Evolutionary conservation across 208 protist genomes (phyloP), one percentile per base, ranked within the genome.

Genomic region (Plasmodiophora brassicae): DNA sequence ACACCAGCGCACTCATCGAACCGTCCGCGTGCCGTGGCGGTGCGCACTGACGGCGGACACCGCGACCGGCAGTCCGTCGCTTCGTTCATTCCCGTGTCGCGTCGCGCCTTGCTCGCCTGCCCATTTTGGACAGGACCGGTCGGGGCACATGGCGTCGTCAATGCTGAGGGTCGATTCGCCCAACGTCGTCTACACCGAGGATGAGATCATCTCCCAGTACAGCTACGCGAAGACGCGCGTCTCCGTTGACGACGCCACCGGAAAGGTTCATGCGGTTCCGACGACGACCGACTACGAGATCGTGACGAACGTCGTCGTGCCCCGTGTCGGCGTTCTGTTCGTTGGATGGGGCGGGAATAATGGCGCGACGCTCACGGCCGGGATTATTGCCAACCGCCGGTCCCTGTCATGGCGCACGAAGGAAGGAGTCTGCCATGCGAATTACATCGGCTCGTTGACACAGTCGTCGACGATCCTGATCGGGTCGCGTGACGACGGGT

Each of bases 301-400:
- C 60, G n/a, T n/a, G n/a, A n/a, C n/a, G n/a, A n/a, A n/a, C n/a
- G n/a, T n/a, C n/a, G n/a, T n/a, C n/a, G n/a, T n/a, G n/a, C n/a
- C n/a, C n/a, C n/a, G n/a, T n/a, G 5, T 85, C 22, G 88, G 88
- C 25, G 72, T 97, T 38, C 97, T 99, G 96, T 88, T 99, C 54
- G 94, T 99, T 83, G 98, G 98, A 87, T 95, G 94, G 91, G 96
- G 97, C 89, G 98, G 98, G 89, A 99, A 99, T 95, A 99, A 99
- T 94, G 98, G 98, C 84, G 95, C 96, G n/a, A 99, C 98, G 0
- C 90, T 99, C 25, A 97, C 96, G 32, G 97, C 95, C n/a, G 95
- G 95, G 39, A 94, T 98, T 89, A 85, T 99, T 41, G 98, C 98
- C 54, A 99, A 99, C 93, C 91, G 87, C 38, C 86, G 89, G 10